Evolutionary conservation across 1,139 yeast genomes (phyloP), one percentile per base, ranked within the genome.

Genomic region (Candida tetrigidarum): DNA sequence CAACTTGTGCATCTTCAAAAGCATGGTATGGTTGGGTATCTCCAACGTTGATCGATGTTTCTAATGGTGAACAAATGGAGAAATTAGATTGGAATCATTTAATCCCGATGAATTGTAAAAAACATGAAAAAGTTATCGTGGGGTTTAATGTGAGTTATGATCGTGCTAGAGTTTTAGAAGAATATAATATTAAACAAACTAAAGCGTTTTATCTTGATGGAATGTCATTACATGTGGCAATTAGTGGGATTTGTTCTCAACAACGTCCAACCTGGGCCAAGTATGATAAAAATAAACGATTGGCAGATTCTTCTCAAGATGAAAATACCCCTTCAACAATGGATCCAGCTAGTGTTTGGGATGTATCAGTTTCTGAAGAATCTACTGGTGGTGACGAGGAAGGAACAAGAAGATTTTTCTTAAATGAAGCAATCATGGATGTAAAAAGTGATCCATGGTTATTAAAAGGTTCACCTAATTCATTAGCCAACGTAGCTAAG

Each of bases 11-110:
- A 1, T 82, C 97, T 0, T 61, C 75, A 0, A 69, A 76, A 15
- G 96, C 97, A 0, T 91, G 98, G 97, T 95, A 92, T 60, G 84
- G 85, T 0, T 95, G 99, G 99, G 84, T 90, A 1, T 90, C 97
- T 0, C 99, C 99, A 0, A 82, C 78, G 61, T 64, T 93, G 14
- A 72, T 84, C 2, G 80, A 60, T n/a, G 53, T 58, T 18, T 48
- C 56, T 8, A 40, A 77, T 1, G 83, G 78, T 30, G 45, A 51
- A 48, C 48, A 59, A 1, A 5, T 14, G 12, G 37, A 43, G 20
- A 22, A 26, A 11, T 20, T 46, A n/a, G 74, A 84, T 37, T 76
- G 71, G 56, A 71, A 80, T 34, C 96, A 91, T 55, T 67, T 95
- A 45, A 83, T 93, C 1, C 97, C 98, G 0, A 63, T 93, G 60